phyloP scores from a whole-genome alignment of 179 eudicot genomes.

The Vitellaria paradoxa region DNA sequence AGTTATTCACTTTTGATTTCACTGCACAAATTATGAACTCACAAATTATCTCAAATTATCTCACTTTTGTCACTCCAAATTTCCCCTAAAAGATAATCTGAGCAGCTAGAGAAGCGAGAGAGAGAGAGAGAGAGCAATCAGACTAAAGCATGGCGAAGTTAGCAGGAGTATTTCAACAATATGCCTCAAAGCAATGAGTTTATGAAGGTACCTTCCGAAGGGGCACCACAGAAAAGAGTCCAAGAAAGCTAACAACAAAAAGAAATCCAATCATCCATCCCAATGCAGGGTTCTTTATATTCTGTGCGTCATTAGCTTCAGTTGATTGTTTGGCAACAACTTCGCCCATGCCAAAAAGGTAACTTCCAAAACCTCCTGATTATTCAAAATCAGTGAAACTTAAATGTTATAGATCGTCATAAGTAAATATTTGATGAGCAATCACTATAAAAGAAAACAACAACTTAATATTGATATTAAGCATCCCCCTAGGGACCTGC shows the following conservation, averaged over 20 bases:
- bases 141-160: neutral
- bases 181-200: neutral
- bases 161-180: neutral
- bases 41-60: too few species aligned
- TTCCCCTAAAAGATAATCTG: neutral
- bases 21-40: too few species aligned
- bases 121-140: neutral
- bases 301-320: constrained; percentile 25
- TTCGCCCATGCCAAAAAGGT: constrained; percentile 72
- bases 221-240: constrained; percentile 80
- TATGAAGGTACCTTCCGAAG: constrained; percentile 64
- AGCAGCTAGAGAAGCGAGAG: neutral
- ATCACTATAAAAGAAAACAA: neutral
- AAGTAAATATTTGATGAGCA: neutral
- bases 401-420: neutral
- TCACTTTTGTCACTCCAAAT: too few species aligned
- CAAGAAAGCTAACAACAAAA: constrained; percentile 78
- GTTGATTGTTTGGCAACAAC: constrained; percentile 45
- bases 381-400: neutral
- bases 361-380: constrained; percentile 85
- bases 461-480: neutral
- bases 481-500: neutral
- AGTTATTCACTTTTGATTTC: too few species aligned
- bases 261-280: constrained; percentile 83
- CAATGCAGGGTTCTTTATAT: constrained; percentile 51